Evolutionary conservation across 2,329 filamentous ascomycete genomes (phyloP), one percentile per base, ranked within the genome.

Genomic region (Diaporthe ampelina): DNA sequence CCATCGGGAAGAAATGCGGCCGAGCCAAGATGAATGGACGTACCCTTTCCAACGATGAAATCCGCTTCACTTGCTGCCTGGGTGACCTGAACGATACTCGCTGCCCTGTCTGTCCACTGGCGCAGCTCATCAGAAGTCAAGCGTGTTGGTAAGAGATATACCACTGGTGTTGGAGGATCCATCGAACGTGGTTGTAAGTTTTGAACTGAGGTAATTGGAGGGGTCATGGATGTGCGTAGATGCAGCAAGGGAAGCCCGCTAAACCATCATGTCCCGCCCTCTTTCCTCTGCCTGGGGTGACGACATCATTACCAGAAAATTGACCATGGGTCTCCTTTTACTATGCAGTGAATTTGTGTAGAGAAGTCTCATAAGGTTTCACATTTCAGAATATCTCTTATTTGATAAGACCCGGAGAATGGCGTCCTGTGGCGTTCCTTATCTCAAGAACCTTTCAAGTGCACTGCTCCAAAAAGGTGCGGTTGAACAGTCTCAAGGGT

Each of bases 141-240:
- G 80, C 95, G 93, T 5, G 92, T 91, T 0, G 91, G 85, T 0
- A 98, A 88, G 19, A 98, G 86, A 78, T 92, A 97, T 32, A 97
- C 92, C 5, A 90, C 86, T 15, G 94, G 94, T 48, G 90, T 84
- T 4, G 79, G 69, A 35, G 85, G 81, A 63, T 75, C 68, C 79
- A 83, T 82, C 29, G 54, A 37, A 35, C 35, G 68, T 35, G 61
- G n/a, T 21, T 13, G n/a, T 26, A 11, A 11, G 9, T 32, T 29
- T n/a, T 26, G 19, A 52, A 10, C 17, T 15, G 37, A 45, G 50
- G 32, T 37, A 19, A 35, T 24, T 15, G 26, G 40, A 37, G 40
- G 56, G 40, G 21, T 58, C 56, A 59, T 48, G 45, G 29, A 26
- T 40, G 57, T 21, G 4, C 24, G 68, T 26, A 26, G 19, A 24